Base-by-base conservation (phyloP, 2,329 filamentous ascomycete genomes). In the Aureobasidium melanogenum region DNA sequence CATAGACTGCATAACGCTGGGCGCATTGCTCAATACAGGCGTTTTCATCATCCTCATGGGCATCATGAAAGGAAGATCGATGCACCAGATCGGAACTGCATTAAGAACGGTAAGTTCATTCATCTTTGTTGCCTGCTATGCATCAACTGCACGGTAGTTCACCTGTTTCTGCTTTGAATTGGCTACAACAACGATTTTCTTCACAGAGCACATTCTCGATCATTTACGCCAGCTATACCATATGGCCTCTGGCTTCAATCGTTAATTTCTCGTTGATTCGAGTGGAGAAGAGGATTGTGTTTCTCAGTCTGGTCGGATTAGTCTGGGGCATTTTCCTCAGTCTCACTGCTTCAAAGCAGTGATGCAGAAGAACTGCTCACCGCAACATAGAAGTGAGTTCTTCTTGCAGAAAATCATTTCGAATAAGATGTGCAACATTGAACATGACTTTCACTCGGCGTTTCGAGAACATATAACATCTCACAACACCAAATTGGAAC, bases 241-340 rank as follows among this genome's bases (percentile, higher is more conserved):
- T 92, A 62, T 90, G 89, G 83, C 89, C 89, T 0, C 66, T 82
- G 5, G 84, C 92, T 24, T 87, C 85, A 64, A 69, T 88, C 17
- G 69, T 89, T 63, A 88, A 88, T 76, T 91, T 88, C 69, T 80
- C 85, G 2, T 75, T 91, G 63, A 81, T 88, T 65, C 88, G 85
- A 15, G 83, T 91, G 3, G 82, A 90, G 68, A 81, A 81, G 57
- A 79, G 89, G 36, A 86, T 88, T 59, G 74, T 92, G 34, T 82
- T 91, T 63, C 87, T 85, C 19, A 84, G 85, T 66, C 71, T 87
- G 54, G 88, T 87, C 22, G 88, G 89, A 6, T 79, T 93, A 24
- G 80, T 78, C 15, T 93, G 89, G 89, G 86, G 86, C 0, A 78
- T 91, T 41, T 91, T 89, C 71, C 77, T 92, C 74, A 90, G 87